These are phyloP conservation scores for Pelargonium nanum DNA, from an alignment of 345 rosid genomes.

Conservation along the genomic window DNA sequence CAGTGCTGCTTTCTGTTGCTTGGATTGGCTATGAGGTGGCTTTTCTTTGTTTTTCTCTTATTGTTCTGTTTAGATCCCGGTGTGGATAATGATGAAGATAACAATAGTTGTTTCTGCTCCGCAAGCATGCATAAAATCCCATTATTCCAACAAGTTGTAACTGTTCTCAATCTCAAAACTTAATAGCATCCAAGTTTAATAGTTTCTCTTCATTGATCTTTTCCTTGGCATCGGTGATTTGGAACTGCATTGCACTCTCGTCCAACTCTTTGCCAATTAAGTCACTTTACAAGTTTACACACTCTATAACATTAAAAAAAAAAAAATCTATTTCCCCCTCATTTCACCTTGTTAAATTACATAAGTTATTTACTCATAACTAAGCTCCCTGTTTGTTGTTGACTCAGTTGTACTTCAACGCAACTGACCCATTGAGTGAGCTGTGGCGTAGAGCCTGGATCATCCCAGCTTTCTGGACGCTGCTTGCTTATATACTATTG, in stretches of 20 bases:
- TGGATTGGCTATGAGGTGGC: conserved; percentile 46
- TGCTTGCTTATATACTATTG: conserved; percentile 36
- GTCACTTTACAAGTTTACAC: not conserved
- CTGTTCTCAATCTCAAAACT: too few relatives aligned
- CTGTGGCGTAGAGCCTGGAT: conserved; percentile 38
- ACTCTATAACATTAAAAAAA: too few relatives aligned
- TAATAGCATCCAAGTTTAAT: too few relatives aligned
- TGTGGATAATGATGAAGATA: too few relatives aligned
- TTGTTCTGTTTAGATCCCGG: not conserved
- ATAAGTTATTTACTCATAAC: not conserved
- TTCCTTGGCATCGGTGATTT: not conserved
- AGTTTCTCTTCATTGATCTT: not conserved
- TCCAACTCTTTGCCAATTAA: too few relatives aligned
- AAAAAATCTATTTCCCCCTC: too few relatives aligned
- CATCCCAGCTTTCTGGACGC: conserved; percentile 46
- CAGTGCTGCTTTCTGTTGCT: conserved; percentile 38
- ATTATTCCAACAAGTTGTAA: too few relatives aligned
- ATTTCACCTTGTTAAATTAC: not conserved
- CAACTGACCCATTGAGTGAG: conserved; percentile 44
- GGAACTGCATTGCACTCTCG: not conserved
- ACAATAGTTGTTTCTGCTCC: not conserved
- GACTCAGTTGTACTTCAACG: conserved; percentile 37
- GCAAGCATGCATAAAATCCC: not conserved
- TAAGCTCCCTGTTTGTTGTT: conserved; percentile 3
- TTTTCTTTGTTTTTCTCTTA: not conserved